Evolutionary conservation across 768 basidiomycete genomes (phyloP), one percentile per base, ranked within the genome.

Genomic region (Phlebiopsis gigantea): DNA sequence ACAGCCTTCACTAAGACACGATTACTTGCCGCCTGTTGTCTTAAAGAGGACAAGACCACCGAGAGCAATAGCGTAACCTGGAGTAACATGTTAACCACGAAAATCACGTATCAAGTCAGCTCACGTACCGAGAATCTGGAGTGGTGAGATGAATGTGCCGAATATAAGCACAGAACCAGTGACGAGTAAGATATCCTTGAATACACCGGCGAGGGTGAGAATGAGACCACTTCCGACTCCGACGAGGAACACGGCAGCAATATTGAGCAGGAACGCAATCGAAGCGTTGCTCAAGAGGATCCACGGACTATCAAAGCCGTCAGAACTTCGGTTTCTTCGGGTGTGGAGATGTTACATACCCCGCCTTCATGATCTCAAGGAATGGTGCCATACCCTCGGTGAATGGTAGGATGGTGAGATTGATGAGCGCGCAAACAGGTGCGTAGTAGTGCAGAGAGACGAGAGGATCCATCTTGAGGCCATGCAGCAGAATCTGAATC

Each of bases 391-490:
- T 72, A 1, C 96, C 93, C 70, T 98, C 96, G 0, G 92, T 95
- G 75, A 98, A 91, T 6, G 94, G 93, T 19, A 98, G 72, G 60
- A 96, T 77, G 53, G 82, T 68, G 22, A 93, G 80, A 71, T 97
- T 98, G 75, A 98, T 90, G 58, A 77, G 69, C 0, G 96, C 93
- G 70, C 96, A 98, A 51, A 98, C 91, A 14, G 94, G 94, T 9
- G 95, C 94, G 68, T 94, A 97, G 75, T 96, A 98, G 75, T 98
- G 91, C 51, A 98, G 72, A 5, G 94, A 97, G 21, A 93, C 90
- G 5, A 98, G 81, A 0, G 96, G 96, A 67, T 97, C 93, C 95
- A 98, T 98, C 75, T 97, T 97, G 66, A 97, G 75, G 34, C 94
- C 94, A 67, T 97, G 93, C 0, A 98, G 77, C 41, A 98, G 83